Evolutionary conservation across 768 basidiomycete genomes (phyloP), one percentile per base, ranked within the genome.

Genomic region (Mycena crocata): DNA sequence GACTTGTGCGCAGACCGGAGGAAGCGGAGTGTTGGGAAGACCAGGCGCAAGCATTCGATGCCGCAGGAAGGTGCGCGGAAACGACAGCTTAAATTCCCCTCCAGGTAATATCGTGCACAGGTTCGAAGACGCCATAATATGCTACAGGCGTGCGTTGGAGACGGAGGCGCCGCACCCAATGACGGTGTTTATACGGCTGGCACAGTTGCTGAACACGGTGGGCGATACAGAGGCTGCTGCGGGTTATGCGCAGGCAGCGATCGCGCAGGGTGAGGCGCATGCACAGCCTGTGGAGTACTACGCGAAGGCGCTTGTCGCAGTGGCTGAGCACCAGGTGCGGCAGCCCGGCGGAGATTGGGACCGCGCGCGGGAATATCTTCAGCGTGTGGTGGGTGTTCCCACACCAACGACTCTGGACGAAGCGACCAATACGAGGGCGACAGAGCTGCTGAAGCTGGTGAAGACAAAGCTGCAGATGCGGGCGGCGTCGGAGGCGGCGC

Each of bases 21-120:
- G 92, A 93, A 73, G 87, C 89, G 26, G 83, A 93, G 30, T 84
- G 92, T 78, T 93, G 92, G 92, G 86, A 88, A 46, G 92, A 91
- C 10, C 83, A 92, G 65, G 91, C 88, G 2, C 84, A 85, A 42
- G 89, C 90, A 61, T 93, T 92, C 76, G 89, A 90, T 72, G 87
- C 88, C 63, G 82, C 91, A 62, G 84, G 86, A 62, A 81, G 84
- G 90, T 90, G 61, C 52, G 86, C 73, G n/a, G 14, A 13, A 5
- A 8, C 21, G 3, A 23, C 12, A 28, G 12, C 19, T 3, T 12
- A n/a, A n/a, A n/a, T n/a, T n/a, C n/a, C n/a, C n/a, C n/a, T n/a
- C n/a, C n/a, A n/a, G n/a, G n/a, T n/a, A n/a, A n/a, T n/a, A n/a
- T n/a, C n/a, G n/a, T n/a, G 4, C 32, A 8, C 57, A 70, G 65